A percentile compares a stretch with the other conserved stretches of the same genome.
Evolutionary conservation across 75 land plant species (phyloP).

Genomic region (Cryptomeria japonica): DNA sequence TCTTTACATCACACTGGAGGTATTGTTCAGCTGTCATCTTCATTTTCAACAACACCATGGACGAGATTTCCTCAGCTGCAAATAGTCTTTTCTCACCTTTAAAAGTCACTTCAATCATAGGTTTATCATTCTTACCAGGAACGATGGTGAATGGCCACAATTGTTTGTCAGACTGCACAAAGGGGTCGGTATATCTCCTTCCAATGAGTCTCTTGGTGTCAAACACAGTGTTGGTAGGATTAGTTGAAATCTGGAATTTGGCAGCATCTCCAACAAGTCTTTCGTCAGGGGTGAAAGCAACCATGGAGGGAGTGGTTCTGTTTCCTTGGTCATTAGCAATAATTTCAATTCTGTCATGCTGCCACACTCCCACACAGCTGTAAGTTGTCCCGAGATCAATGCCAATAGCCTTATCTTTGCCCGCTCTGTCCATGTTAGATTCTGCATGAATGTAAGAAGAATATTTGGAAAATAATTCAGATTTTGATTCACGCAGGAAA

Average conservation of each 20-base stretch:
- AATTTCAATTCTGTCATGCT: conserved; percentile 9
- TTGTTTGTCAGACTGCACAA: conserved; percentile 25
- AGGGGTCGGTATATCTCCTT: conserved; percentile 27
- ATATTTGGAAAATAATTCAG: not conserved
- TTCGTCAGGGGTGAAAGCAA: conserved; percentile 7
- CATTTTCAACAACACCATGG: conserved; percentile 29
- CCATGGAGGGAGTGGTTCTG: conserved; percentile 16
- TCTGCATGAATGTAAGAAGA: not conserved
- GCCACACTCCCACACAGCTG: conserved; percentile 5
- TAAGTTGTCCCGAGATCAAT: conserved; percentile 8
- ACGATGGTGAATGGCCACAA: conserved; percentile 26
- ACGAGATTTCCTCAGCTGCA: conserved; percentile 30
- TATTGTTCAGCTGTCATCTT: conserved; percentile 25
- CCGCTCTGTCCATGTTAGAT: not conserved
- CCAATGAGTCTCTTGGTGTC: conserved; percentile 30
- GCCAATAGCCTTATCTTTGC: not conserved
- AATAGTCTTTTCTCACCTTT: conserved; percentile 24
- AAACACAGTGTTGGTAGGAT: not conserved
- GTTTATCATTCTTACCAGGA: conserved; percentile 23
- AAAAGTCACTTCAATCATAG: conserved; percentile 14
- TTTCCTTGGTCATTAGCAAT: conserved; percentile 21
- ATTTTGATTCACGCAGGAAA: too few species aligned
- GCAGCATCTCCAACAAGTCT: conserved; percentile 9
- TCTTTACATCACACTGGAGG: conserved; percentile 13
- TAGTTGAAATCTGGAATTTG: not conserved